Evolutionary conservation across 305 asterid species (phyloP), one percentile per base, ranked within the genome.

Genomic region (Fraxinus xanthoxyloides): DNA sequence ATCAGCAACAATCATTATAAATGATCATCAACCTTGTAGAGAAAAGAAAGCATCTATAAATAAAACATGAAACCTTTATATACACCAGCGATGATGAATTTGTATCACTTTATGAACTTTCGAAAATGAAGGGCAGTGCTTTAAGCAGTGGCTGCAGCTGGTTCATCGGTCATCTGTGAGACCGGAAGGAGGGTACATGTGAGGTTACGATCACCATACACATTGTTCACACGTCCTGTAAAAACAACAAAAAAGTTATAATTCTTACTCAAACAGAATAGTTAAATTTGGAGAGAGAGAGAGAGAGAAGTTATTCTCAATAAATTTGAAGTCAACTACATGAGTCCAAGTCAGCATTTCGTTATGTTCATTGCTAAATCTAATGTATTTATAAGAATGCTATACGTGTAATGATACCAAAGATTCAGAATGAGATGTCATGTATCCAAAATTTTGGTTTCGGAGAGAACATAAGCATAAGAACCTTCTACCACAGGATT

Each of bases 161-260:
- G 82, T 84, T 92, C 97, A 84, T 95, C 98, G 0, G 89, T 93
- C 90, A 81, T 89, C 86, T 89, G 93, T 10, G 98, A 85, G 54
- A 85, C 91, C 28, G 99, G 88, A 48, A 87, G 97, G 88, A 94
- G 98, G 77, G 99, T 94, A 94, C 99, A 95, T 85, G 90, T 72
- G 82, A 95, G 98, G 94, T 94, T 92, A 79, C 99, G 97, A 81
- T 95, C 99, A 56, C 99, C 98, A 6, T 95, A 92, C 82, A 95
- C 98, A 40, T 95, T 95, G 91, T 95, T 97, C 34, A 95, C 97
- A 0, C 98, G 97, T 63, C 72, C 72, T 63, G 72, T 63, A 23
- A 26, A 3, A 63, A 63, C 72, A 63, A 21, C 31, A 61, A 63
- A 34, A 63, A 23, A 63, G 65, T 54, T n/a, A 10, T 54, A 19